phyloP scores from a whole-genome alignment of 306 rosid genomes.

The Erythrophleum fordii region DNA sequence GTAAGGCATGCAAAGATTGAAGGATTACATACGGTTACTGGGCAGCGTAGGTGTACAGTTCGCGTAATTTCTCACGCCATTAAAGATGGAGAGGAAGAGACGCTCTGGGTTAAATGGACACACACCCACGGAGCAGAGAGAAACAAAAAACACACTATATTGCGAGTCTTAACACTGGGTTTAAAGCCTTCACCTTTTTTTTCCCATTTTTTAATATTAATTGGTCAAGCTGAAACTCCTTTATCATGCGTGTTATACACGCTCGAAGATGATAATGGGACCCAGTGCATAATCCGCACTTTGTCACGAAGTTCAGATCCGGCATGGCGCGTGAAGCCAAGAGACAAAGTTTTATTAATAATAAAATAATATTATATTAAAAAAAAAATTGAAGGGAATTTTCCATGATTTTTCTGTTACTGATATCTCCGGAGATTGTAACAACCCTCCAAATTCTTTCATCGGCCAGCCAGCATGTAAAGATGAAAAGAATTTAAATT shows the following conservation, averaged over 20 bases:
- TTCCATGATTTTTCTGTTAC: constrained; percentile 35
- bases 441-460: constrained; percentile 36
- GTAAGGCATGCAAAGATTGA: constrained; percentile 72
- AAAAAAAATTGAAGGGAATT: not conserved
- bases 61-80: constrained; percentile 52
- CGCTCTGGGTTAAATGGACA: constrained; percentile 28
- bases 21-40: constrained; percentile 47
- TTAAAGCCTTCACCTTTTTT: not conserved
- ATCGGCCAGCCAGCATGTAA: not conserved
- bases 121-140: not conserved
- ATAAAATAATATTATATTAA: not conserved
- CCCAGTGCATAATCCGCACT: not conserved
- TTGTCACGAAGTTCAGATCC: not conserved
- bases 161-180: constrained; percentile 34
- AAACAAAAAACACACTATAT: constrained; percentile 9
- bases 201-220: not conserved
- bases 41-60: constrained; percentile 40
- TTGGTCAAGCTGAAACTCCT: constrained; percentile 14
- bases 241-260: constrained; percentile 38
- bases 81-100: constrained; percentile 54
- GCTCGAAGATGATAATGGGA: constrained; percentile 13
- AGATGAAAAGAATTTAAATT: not conserved
- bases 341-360: not conserved
- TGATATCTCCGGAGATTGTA: constrained; percentile 12
- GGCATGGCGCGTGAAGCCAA: constrained; percentile 42